Base-by-base conservation (phyloP, 208 protist genomes). In the Wallacemonas sp. region DNA sequence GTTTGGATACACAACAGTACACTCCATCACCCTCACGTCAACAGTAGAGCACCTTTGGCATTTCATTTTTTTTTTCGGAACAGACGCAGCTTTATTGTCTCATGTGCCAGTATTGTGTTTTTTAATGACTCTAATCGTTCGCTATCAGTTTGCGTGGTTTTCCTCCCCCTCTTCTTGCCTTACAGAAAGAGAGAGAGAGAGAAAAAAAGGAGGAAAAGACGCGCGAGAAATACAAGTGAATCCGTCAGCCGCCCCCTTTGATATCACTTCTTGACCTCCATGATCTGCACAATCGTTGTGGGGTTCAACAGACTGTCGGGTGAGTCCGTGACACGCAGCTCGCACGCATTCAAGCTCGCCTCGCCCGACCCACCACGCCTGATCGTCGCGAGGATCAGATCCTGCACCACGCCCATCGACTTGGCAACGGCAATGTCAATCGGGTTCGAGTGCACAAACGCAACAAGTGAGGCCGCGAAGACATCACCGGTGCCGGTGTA, bases 401-500 rank as follows among this genome's bases (percentile, higher is more conserved):
- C 90, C 81, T 96, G 90, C 70, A 96, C 30, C 34, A 96, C 90
- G 3, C 65, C 85, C 87, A 96, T 96, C 30, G 90, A 75, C 68
- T 88, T 87, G 52, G 73, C 80, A 2, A 92, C 76, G 26, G 87
- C 90, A 14, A 82, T 30, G 12, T 87, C 76, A 34, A 90, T 67
- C 24, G 83, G 69, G 41, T 70, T 46, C 17, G 29, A 16, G 71
- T 93, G 80, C 0, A 65, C 67, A 62, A 96, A 96, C 41, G 81
- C 87, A 2, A 93, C 32, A 9, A 96, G 70, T 17, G 63, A 80
- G 2, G 90, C 90, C 0, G 85, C 85, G 54, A 96, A 96, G 26
- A 92, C 75, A 55, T 96, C 90, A 11, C 90, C 90, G 12, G 90
- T 96, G 39, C 90, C 90, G 9, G 90, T 96, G 80, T 96, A 96